These are phyloP conservation scores for Ilyonectria robusta DNA, from an alignment of 2,329 filamentous ascomycete species.

Conservation along the genomic window DNA sequence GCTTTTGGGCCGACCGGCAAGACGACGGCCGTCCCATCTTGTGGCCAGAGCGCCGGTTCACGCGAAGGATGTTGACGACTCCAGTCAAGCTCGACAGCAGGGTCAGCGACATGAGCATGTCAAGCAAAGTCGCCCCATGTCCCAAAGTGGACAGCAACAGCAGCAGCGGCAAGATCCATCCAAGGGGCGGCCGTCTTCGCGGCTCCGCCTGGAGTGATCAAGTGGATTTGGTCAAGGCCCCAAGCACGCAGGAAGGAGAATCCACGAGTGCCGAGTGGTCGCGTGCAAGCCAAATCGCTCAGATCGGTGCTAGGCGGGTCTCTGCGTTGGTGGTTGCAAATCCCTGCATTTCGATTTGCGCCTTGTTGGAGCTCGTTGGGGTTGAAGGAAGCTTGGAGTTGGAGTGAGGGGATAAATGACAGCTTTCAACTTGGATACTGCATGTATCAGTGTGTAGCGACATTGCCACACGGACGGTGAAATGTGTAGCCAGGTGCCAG, in stretches of 20 bases:
- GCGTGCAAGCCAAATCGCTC: conserved; percentile 48
- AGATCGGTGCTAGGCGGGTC: conserved; percentile 46
- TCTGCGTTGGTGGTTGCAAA: conserved; percentile 39
- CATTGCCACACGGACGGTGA: conserved; percentile 17
- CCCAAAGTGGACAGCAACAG: conserved; percentile 11
- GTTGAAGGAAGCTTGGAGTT: conserved; percentile 31
- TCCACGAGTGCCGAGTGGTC: conserved; percentile 45
- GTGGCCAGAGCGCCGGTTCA: conserved; percentile 37
- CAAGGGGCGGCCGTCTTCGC: conserved; percentile 14
- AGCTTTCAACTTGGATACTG: conserved; percentile 8
- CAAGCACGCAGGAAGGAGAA: conserved; percentile 22
- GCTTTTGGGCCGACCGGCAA: conserved; percentile 35
- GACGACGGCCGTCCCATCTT: conserved; percentile 33
- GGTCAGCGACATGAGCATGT: conserved; percentile 4
- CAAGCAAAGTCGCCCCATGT: conserved; percentile 2
- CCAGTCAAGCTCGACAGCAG: conserved; percentile 34
- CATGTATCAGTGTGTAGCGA: conserved; percentile 6
- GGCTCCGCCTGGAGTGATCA: conserved; percentile 19
- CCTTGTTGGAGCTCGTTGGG: conserved; percentile 33
- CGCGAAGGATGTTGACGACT: conserved; percentile 34
- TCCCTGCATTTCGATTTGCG: conserved; percentile 47
- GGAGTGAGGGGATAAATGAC: conserved; percentile 7
- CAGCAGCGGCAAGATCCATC: conserved; percentile 12
- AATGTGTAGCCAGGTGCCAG: neutral
- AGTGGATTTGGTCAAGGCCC: conserved; percentile 13